phyloP scores from a whole-genome alignment of 139 green algal genomes.

The Chlorella sp. region DNA sequence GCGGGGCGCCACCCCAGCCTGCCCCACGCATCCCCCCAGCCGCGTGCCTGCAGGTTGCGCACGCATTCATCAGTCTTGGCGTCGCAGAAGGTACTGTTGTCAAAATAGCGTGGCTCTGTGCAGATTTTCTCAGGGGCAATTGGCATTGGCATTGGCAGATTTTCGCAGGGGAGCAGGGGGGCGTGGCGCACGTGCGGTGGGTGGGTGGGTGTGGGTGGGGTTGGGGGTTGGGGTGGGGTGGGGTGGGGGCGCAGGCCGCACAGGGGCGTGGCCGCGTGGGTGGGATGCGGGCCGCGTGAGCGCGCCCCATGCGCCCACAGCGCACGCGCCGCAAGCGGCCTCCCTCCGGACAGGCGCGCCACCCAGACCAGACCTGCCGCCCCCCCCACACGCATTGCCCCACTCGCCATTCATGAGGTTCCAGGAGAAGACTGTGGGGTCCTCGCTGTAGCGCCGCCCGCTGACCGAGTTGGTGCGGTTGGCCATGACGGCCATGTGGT shows the following conservation, averaged over 20 bases:
- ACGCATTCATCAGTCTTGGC: too few relatives aligned
- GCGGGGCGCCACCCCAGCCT: background rate
- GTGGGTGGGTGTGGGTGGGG: too few relatives aligned
- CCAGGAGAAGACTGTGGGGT: slow-evolving; percentile 50
- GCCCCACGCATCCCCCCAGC: too few relatives aligned
- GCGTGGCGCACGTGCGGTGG: too few relatives aligned
- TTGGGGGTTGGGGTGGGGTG: slow-evolving; percentile 4
- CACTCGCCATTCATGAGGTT: slow-evolving; percentile 25
- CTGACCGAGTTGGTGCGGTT: slow-evolving; percentile 34
- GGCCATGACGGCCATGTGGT: slow-evolving; percentile 32
- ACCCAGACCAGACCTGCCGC: too few relatives aligned
- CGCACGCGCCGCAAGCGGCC: background rate
- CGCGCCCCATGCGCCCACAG: background rate
- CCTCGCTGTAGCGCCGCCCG: slow-evolving; percentile 30
- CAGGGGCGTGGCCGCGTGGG: background rate
- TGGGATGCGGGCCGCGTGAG: background rate
- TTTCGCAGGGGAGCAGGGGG: too few relatives aligned
- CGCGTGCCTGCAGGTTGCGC: too few relatives aligned
- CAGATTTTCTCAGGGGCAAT: too few relatives aligned
- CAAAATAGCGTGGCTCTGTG: too few relatives aligned
- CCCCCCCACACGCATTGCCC: too few relatives aligned
- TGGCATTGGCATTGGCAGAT: too few relatives aligned
- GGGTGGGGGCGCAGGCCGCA: background rate
- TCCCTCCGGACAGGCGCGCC: background rate
- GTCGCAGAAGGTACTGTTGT: too few relatives aligned